These are phyloP conservation scores for Aspergillus cejpii DNA, from an alignment of 2,329 filamentous ascomycete genomes.

Conservation along the genomic window DNA sequence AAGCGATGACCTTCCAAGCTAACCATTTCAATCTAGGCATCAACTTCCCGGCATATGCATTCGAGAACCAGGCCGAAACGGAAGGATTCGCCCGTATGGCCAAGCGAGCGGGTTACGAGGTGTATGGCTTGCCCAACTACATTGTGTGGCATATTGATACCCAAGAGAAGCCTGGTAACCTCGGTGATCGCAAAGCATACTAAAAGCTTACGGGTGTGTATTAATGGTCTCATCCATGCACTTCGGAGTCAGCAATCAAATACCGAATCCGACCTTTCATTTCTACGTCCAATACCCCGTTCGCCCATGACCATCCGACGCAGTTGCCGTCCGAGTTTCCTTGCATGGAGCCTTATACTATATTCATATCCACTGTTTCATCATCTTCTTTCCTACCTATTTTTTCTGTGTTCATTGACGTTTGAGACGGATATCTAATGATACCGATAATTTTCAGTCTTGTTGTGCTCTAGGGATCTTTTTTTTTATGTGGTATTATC, in stretches of 20 bases:
- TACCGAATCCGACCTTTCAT: background rate
- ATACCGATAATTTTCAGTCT: constrained; percentile 30
- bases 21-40: constrained; percentile 56
- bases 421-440: constrained; percentile 28
- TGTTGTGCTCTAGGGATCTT: constrained; percentile 28
- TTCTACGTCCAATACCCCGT: constrained; percentile 10
- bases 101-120: constrained; percentile 86
- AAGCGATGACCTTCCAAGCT: constrained; percentile 5
- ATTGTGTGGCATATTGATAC: constrained; percentile 99
- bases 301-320: constrained; percentile 15
- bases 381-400: constrained; percentile 13
- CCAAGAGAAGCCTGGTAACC: constrained; percentile 82
- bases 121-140: constrained; percentile 91
- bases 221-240: constrained; percentile 1
- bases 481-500: constrained; percentile 22
- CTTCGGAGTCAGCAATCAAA: background rate
- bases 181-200: constrained; percentile 37
- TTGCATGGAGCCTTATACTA: constrained; percentile 7
- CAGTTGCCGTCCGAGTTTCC: constrained; percentile 9
- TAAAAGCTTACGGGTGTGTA: constrained; percentile 18
- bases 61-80: constrained; percentile 98
- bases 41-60: constrained; percentile 94
- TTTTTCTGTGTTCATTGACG: constrained; percentile 16
- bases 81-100: constrained; percentile 99
- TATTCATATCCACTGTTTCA: constrained; percentile 2